A percentile compares a stretch with the other conserved stretches of the same genome.
These are phyloP conservation scores for Neobulgaria alba DNA, from an alignment of 2,329 filamentous ascomycete genomes.

Conservation along the genomic window DNA sequence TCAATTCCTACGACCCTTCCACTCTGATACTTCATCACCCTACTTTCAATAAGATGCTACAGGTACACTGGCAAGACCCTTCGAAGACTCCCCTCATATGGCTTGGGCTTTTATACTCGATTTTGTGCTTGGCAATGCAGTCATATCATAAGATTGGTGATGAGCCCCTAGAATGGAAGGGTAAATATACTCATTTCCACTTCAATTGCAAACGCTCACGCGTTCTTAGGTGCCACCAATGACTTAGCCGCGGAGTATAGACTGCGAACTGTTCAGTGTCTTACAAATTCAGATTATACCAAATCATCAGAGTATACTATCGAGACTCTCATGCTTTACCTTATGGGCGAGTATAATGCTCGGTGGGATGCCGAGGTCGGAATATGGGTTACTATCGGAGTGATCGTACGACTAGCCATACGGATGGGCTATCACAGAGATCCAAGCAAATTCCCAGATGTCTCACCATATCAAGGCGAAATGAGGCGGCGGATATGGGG, in stretches of 20 bases:
- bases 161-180: slow-evolving; percentile 70
- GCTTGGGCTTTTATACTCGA: slow-evolving; percentile 67
- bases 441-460: slow-evolving; percentile 61
- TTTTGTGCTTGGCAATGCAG: slow-evolving; percentile 69
- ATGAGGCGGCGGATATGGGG: slow-evolving; percentile 64
- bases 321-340: slow-evolving; percentile 69
- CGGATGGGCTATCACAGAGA: slow-evolving; percentile 61
- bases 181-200: slow-evolving; percentile 30
- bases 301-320: slow-evolving; percentile 65
- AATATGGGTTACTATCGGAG: slow-evolving; percentile 41
- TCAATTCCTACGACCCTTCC: slow-evolving; percentile 69
- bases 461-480: slow-evolving; percentile 70
- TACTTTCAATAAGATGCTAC: slow-evolving; percentile 69
- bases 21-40: slow-evolving; percentile 73
- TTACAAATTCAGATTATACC: slow-evolving; percentile 69
- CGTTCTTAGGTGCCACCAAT: slow-evolving; percentile 34
- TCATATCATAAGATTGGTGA: slow-evolving; percentile 74
- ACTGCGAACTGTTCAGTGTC: slow-evolving; percentile 66
- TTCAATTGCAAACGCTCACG: neutral
- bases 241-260: slow-evolving; percentile 58
- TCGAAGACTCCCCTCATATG: slow-evolving; percentile 67
- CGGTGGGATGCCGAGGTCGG: slow-evolving; percentile 61
- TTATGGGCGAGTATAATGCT: slow-evolving; percentile 66
- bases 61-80: slow-evolving; percentile 61
- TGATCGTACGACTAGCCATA: slow-evolving; percentile 47